Evolutionary conservation across 1,139 yeast genomes (phyloP).

Genomic region (Pichia kudriavzevii): DNA sequence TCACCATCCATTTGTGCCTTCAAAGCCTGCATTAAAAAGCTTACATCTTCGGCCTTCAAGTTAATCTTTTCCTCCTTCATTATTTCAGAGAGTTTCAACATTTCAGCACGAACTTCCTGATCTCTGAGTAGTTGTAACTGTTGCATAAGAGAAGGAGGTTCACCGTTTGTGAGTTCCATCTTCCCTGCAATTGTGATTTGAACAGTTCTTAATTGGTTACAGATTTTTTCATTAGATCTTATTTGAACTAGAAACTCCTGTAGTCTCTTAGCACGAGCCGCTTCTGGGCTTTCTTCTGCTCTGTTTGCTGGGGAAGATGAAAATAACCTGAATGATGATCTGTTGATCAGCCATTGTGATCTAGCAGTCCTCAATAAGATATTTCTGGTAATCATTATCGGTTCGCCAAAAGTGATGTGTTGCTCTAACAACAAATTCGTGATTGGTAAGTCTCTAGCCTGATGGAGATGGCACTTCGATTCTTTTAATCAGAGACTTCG

Average conservation of each 20-base stretch:
- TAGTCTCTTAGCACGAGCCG: conserved; percentile 9
- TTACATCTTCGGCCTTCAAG: conserved; percentile 14
- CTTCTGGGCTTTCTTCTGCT: conserved; percentile 8
- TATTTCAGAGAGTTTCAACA: conserved; percentile 12
- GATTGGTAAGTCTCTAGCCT: too few relatives aligned
- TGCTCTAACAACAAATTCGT: too few relatives aligned
- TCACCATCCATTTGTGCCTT: conserved; percentile 12
- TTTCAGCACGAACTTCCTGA: conserved; percentile 11
- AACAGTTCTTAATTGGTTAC: conserved; percentile 9
- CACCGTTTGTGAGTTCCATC: conserved; percentile 3
- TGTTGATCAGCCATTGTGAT: neutral
- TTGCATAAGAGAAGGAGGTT: conserved; percentile 11
- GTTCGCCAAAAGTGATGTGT: too few relatives aligned
- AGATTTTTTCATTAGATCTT: conserved; percentile 6
- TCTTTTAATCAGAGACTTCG: too few relatives aligned
- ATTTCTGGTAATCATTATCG: too few relatives aligned
- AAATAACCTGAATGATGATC: neutral
- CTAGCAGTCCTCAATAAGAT: neutral
- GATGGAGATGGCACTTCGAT: too few relatives aligned
- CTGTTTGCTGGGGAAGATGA: neutral
- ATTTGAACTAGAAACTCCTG: conserved; percentile 7
- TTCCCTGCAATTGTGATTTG: conserved; percentile 12
- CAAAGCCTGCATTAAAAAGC: conserved; percentile 11
- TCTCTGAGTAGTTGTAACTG: conserved; percentile 9
- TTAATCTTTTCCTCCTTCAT: conserved; percentile 12